These are phyloP conservation scores for Huntiella decipiens DNA, from an alignment of 2,329 filamentous ascomycete species.

Conservation along the genomic window DNA sequence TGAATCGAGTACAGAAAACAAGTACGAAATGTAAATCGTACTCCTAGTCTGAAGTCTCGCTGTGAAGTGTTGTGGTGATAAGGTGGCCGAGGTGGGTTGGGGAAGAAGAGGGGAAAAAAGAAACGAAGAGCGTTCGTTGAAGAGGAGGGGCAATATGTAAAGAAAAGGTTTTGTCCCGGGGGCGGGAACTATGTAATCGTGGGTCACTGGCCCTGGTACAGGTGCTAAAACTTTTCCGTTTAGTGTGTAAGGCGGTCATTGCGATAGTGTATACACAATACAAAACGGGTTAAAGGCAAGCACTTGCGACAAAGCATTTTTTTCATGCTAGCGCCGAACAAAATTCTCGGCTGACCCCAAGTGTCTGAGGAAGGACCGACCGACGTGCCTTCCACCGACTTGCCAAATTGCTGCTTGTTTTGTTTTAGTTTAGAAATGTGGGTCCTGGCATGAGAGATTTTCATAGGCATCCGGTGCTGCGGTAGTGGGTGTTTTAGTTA, in stretches of 20 bases:
- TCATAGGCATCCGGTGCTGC: too few species aligned
- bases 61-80: slow-evolving; percentile 23
- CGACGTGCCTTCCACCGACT: too few species aligned
- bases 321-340: background rate
- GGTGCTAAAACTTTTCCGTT: background rate
- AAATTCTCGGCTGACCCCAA: background rate
- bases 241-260: too few species aligned
- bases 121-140: slow-evolving; percentile 11
- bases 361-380: too few species aligned
- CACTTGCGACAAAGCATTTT: slow-evolving; percentile 1
- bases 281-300: slow-evolving; percentile 4
- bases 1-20: slow-evolving; percentile 40
- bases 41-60: slow-evolving; percentile 33
- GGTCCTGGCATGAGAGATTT: too few species aligned
- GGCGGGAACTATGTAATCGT: background rate
- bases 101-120: slow-evolving; percentile 22
- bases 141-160: background rate
- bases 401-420: too few species aligned
- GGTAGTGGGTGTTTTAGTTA: too few species aligned
- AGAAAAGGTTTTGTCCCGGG: slow-evolving; percentile 2
- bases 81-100: slow-evolving; percentile 26
- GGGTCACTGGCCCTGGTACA: background rate
- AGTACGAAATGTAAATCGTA: slow-evolving; percentile 33
- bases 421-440: too few species aligned
- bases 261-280: background rate